Base-by-base conservation (phyloP, 257 asterid species). In the Salvia splendens region DNA sequence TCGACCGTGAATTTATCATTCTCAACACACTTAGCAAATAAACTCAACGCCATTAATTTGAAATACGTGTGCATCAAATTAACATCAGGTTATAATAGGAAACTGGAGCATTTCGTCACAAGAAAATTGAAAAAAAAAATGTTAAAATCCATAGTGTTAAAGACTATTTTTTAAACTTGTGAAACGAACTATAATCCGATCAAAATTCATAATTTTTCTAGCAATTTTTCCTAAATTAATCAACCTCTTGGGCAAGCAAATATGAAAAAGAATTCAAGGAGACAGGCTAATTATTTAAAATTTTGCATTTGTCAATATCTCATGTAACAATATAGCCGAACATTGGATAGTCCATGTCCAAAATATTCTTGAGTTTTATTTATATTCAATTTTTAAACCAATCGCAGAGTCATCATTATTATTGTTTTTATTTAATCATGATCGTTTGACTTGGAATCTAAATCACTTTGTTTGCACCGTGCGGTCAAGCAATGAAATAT, bases 401-500 rank as follows among this genome's bases (percentile, higher is more conserved):
- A 67, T 14, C 63, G 4, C 7, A 24, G 17, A 17, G 30, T 35
- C 57, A 32, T 12, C 4, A 53, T 46, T 8, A 35, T 20, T 24
- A 24, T 24, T 24, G 30, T 24, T 1, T 17, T 43, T 47, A 8
- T 47, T 14, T 40, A 30, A 12, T 12, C 24, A 2, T 12, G 20
- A 42, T 41, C 7, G 30, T 67, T 41, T 67, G 64, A 67, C 64
- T 67, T 24, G 45, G 35, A 67, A 53, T 67, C 53, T 53, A 7
- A 17, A 51, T 36, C 11, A 48, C 8, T 11, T 20, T 24, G 67
- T 61, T 20, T 30, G 10, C 24, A 63, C 28, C 8, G 6, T 12
- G 33, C 17, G 11, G 41, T 14, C 61, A 16, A 17, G 35, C 41
- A 40, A 10, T 38, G 11, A 41, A 53, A 67, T 67, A 24, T 41